These are phyloP conservation scores for Aristolochia contorta DNA, from an alignment of 164 flowering plant species.

Conservation along the genomic window DNA sequence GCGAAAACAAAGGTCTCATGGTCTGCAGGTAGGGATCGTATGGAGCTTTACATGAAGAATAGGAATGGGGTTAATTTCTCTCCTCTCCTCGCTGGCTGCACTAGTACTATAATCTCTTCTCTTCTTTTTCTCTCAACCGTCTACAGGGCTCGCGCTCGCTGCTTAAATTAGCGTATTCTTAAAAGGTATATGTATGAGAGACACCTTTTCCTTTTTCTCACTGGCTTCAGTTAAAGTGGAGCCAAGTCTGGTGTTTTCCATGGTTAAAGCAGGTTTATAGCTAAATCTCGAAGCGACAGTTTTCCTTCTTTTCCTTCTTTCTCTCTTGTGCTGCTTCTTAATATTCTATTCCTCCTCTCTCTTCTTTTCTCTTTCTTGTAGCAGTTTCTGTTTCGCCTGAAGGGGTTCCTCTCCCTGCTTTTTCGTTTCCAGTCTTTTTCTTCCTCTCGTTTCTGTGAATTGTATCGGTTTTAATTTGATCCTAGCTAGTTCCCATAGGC, in stretches of 20 bases:
- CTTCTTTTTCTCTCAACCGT: constrained; percentile 10
- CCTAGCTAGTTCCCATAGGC: constrained; percentile 2
- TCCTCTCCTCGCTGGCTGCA: background rate
- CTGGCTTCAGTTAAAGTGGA: constrained; percentile 68
- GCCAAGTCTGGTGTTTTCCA: constrained; percentile 40
- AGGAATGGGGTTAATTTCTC: background rate
- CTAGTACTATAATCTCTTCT: background rate
- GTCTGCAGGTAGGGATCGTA: background rate
- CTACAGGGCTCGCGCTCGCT: constrained; percentile 8
- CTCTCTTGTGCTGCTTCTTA: constrained; percentile 13
- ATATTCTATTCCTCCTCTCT: background rate
- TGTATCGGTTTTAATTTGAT: background rate
- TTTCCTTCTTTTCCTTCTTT: constrained; percentile 29
- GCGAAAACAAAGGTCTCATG: constrained; percentile 17
- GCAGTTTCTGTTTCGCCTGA: constrained; percentile 1
- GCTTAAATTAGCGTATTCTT: constrained; percentile 36
- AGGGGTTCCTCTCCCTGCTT: background rate
- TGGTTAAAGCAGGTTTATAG: constrained; percentile 53
- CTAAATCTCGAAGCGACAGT: constrained; percentile 27
- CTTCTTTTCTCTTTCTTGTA: background rate
- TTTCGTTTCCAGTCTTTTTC: constrained; percentile 10
- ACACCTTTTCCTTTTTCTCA: constrained; percentile 48
- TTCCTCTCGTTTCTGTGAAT: constrained; percentile 10
- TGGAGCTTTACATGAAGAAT: constrained; percentile 2
- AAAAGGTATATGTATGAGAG: constrained; percentile 21